phyloP scores from a whole-genome alignment of 805 yeast genomes.

The Yarrowia phangngaensis region DNA sequence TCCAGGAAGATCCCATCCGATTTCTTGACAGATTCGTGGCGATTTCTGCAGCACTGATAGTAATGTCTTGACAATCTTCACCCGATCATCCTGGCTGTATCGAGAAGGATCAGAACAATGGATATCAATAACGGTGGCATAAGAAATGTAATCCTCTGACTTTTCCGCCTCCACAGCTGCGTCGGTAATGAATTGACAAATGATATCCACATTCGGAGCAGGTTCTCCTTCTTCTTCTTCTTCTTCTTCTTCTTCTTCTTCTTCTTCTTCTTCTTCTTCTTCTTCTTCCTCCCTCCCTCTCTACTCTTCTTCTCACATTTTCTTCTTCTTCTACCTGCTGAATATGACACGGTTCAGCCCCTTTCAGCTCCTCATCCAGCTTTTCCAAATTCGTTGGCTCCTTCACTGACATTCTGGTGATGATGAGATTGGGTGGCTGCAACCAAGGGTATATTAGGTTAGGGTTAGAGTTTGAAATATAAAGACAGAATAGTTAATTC shows the following conservation, averaged over 20 bases:
- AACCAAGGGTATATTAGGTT: too few relatives aligned
- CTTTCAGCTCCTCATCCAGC: constrained; percentile 20
- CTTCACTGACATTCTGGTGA: background rate
- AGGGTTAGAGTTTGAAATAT: too few relatives aligned
- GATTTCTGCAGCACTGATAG: constrained; percentile 42
- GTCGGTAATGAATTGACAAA: constrained; percentile 14
- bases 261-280: background rate
- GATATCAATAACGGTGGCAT: constrained; percentile 67
- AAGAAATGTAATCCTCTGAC: constrained; percentile 61
- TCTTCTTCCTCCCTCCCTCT: background rate
- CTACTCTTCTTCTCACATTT: constrained; percentile 9
- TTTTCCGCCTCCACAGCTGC: constrained; percentile 35
- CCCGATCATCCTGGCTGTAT: constrained; percentile 51
- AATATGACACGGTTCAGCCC: too few relatives aligned
- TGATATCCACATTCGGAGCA: constrained; percentile 16
- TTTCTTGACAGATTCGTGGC: constrained; percentile 40
- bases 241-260: background rate
- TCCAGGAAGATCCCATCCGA: constrained; percentile 92
- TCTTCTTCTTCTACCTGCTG: too few relatives aligned
- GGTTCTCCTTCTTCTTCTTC: constrained; percentile 1
- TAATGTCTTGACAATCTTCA: constrained; percentile 47
- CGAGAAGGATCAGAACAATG: constrained; percentile 49
- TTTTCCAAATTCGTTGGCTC: constrained; percentile 2
- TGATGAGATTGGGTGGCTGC: too few relatives aligned
- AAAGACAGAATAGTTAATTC: too few relatives aligned